phyloP scores from a whole-genome alignment of 345 rosid genomes.

The Carallia brachiata region DNA sequence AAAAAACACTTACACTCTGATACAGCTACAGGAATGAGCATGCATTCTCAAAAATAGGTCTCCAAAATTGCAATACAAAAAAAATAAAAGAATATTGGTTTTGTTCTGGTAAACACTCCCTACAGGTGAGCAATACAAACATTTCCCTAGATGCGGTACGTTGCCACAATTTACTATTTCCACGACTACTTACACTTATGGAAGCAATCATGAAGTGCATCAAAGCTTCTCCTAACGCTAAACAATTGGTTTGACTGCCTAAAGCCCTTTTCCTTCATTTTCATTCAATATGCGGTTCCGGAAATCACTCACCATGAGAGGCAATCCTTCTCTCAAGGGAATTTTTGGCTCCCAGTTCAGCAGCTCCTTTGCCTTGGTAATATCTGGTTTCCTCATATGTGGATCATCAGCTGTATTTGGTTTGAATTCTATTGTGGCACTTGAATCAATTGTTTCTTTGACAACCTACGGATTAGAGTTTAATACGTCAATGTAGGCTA shows the following conservation, averaged over 20 bases:
- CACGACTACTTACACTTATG: background rate
- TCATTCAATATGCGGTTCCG: conserved; percentile 4
- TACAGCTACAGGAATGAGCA: too few species aligned
- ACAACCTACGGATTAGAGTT: conserved; percentile 51
- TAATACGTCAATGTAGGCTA: background rate
- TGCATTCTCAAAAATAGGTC: too few species aligned
- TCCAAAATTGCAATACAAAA: too few species aligned
- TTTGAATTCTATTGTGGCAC: conserved; percentile 82
- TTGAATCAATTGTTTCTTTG: conserved; percentile 85
- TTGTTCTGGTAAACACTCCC: too few species aligned
- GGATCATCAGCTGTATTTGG: conserved; percentile 98
- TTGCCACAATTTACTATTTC: background rate
- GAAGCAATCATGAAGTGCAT: background rate
- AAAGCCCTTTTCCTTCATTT: conserved; percentile 12
- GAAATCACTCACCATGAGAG: conserved; percentile 64
- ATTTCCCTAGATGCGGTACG: background rate
- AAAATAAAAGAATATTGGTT: too few species aligned
- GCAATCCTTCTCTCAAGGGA: conserved; percentile 75
- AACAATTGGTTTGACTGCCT: conserved; percentile 12
- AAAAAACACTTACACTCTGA: too few species aligned
- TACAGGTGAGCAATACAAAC: too few species aligned
- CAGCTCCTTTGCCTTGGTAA: conserved; percentile 81
- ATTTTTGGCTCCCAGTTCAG: conserved; percentile 95
- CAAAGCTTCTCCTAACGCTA: background rate
- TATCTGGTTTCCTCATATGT: conserved; percentile 92